Evolutionary conservation across 352 stramenopile species (phyloP).

Genomic region (Pilasporangium apinafurcum): DNA sequence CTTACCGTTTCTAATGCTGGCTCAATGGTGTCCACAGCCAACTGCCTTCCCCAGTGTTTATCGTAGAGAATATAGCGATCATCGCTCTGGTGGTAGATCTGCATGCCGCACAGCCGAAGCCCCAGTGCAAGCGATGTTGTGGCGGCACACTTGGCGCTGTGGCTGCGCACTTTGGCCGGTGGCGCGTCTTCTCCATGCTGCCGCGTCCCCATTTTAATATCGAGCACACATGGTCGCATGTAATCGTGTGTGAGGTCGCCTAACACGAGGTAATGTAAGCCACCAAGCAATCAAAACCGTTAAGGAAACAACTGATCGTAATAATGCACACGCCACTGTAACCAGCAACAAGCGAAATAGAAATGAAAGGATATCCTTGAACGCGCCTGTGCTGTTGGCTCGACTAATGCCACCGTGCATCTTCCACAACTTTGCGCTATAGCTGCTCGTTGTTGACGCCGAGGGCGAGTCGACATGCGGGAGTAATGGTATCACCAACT

Average conservation of each 20-base stretch:
- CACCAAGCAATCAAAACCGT: neutral
- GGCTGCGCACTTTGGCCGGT: conserved; percentile 56
- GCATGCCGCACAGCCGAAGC: conserved; percentile 74
- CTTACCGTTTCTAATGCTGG: conserved; percentile 56
- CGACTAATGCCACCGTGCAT: conserved; percentile 4
- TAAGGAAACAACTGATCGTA: neutral
- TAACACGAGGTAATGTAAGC: conserved; percentile 57
- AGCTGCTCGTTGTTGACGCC: conserved; percentile 14
- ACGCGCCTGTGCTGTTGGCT: conserved; percentile 4
- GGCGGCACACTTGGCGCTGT: conserved; percentile 65
- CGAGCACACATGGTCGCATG: conserved; percentile 56
- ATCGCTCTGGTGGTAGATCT: conserved; percentile 60
- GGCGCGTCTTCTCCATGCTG: conserved; percentile 69
- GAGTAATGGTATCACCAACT: too few relatives aligned
- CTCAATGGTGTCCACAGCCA: conserved; percentile 46
- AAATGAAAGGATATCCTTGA: conserved; percentile 13
- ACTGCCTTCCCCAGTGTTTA: conserved; percentile 69
- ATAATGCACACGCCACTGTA: neutral
- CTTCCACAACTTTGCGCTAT: conserved; percentile 60
- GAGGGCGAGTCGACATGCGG: too few relatives aligned
- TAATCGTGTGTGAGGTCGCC: conserved; percentile 65
- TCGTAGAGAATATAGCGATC: conserved; percentile 66
- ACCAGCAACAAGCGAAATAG: neutral
- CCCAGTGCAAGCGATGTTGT: conserved; percentile 66
- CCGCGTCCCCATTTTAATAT: conserved; percentile 80